Base-by-base conservation (phyloP, 768 basidiomycete genomes). In the Phanerochaete carnosa region DNA sequence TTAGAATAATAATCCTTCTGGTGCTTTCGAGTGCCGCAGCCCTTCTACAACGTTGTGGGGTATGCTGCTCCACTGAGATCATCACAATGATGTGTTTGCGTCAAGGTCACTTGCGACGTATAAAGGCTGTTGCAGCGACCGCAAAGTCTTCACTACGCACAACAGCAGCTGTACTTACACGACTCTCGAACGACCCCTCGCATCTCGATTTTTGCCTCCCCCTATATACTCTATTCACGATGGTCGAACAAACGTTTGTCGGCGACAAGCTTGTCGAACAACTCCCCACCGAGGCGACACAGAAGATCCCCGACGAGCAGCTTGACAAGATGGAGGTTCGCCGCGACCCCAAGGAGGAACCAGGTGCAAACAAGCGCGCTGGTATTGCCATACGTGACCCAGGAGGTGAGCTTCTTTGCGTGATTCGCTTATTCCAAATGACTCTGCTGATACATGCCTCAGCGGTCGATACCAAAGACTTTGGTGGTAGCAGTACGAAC, bases 351-450 rank as follows among this genome's bases (percentile, higher is more conserved):
- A 53, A 57, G n/a, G 61, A 67, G 56, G 54, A 63, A 7, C 64
- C 67, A 6, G 69, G 72, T 2, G 72, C 68, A 8, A 69, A 68
- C 64, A 74, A 51, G 55, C 66, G 73, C 6, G 70, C 69, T 0
- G 72, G 73, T 6, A 70, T 57, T 16, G 72, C 73, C 45, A 56
- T 65, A 1, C 61, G 70, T 6, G 64, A 71, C 30, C 66, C 73
- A 29, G 55, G 32, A 51, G 60, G 65, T 68, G 32, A 51, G 59
- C 39, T 16, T 8, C 5, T 16, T 13, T 15, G 33, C 7, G 9
- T 9, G 12, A 6, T 33, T 30, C 22, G 16, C 11, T 2, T 3
- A 19, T 16, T 43, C 39, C 8, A 19, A 13, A 35, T 13, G 33
- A 5, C 16, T 33, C 13, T 35, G 33, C 52, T 53, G 52, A 53